A percentile compares a stretch with the other conserved stretches of the same genome.
Evolutionary conservation across 805 yeast genomes (phyloP).

Genomic region (Lipomyces kockii): DNA sequence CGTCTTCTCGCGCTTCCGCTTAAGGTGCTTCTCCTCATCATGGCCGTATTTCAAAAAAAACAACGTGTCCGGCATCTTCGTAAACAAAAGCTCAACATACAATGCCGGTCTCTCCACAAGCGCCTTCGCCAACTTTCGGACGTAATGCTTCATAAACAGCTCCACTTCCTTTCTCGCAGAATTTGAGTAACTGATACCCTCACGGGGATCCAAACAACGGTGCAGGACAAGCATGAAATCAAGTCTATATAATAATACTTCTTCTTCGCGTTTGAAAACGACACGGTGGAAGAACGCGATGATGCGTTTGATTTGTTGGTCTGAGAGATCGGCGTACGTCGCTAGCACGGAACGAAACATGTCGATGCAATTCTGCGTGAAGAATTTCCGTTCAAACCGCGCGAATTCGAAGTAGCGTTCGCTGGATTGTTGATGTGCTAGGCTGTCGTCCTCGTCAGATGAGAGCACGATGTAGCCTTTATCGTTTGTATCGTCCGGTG

Average conservation of each 20-base stretch:
- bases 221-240: conserved; percentile 71
- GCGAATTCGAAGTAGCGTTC: conserved; percentile 57
- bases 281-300: conserved; percentile 73
- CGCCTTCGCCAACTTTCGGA: conserved; percentile 59
- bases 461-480: neutral
- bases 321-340: conserved; percentile 64
- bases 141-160: conserved; percentile 66
- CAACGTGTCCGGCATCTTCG: conserved; percentile 54
- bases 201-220: conserved; percentile 54
- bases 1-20: conserved; percentile 5
- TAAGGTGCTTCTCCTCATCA: conserved; percentile 35
- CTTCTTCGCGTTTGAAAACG: conserved; percentile 65
- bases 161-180: conserved; percentile 62
- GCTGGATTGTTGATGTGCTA: conserved; percentile 39
- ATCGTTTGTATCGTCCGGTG: neutral
- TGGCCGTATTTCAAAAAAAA: conserved; percentile 69
- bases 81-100: conserved; percentile 69
- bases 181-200: conserved; percentile 53
- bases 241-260: conserved; percentile 63
- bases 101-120: conserved; percentile 58
- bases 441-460: conserved; percentile 35
- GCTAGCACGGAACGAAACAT: conserved; percentile 67
- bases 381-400: conserved; percentile 52
- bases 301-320: conserved; percentile 63
- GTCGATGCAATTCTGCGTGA: conserved; percentile 64